Evolutionary conservation across 257 asterid genomes (phyloP).

Genomic region (Catharanthus roseus): DNA sequence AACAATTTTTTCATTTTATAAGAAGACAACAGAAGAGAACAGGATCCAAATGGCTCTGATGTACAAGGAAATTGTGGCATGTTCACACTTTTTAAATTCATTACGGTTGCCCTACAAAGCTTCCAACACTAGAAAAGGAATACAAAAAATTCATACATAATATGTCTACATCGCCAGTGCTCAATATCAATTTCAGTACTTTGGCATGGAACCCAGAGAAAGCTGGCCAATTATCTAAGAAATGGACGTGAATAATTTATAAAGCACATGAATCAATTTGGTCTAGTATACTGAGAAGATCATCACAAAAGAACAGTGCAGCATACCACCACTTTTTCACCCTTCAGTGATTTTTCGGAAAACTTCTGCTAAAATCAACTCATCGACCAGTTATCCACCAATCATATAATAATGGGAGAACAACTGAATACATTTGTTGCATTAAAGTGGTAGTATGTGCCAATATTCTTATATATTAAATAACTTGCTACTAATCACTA

Average conservation of each 20-base stretch:
- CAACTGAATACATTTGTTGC: background rate
- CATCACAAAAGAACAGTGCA: background rate
- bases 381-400: background rate
- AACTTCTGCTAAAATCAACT: background rate
- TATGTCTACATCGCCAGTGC: too few relatives aligned
- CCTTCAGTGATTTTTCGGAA: background rate
- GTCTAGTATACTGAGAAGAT: background rate
- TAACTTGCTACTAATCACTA: background rate
- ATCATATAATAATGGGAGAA: background rate
- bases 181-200: background rate
- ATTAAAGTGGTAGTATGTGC: background rate
- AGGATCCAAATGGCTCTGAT: background rate
- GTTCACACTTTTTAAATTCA: background rate
- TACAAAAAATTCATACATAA: background rate
- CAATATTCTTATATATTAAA: background rate
- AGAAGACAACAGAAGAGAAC: background rate
- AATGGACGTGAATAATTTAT: background rate
- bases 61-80: background rate
- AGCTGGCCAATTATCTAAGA: background rate
- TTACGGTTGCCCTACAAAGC: background rate
- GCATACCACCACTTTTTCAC: background rate
- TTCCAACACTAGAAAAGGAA: background rate
- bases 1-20: slow-evolving; percentile 3
- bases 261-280: background rate
- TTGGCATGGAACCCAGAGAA: background rate